Evolutionary conservation across 2,329 filamentous ascomycete species (phyloP), one percentile per base, ranked within the genome.

Genomic region (Talaromyces sp.): DNA sequence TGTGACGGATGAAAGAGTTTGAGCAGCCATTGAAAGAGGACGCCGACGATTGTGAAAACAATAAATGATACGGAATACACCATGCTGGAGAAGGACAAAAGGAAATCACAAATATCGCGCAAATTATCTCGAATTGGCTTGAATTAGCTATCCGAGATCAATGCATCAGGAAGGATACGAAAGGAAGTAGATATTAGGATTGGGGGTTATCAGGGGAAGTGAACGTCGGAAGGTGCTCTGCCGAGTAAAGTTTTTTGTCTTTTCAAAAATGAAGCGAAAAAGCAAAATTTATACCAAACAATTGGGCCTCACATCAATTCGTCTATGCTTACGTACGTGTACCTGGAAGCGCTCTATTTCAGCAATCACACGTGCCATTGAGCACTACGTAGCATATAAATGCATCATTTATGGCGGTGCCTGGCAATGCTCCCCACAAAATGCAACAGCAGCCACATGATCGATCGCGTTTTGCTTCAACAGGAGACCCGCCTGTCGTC

Each of bases 21-120:
- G 63, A 70, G 65, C 54, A 74, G 52, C 67, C 63, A 69, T 69
- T 70, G 70, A 37, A 73, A 63, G 41, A 73, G 62, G 31, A 76
- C 67, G 49, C 72, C 69, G 60, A 76, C 57, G 64, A 76, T 64
- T 63, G 74, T 61, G 59, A 77, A 68, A 11, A 67, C 70, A 65
- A 71, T 66, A 62, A 76, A 70, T 62, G 74, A 73, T 35, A 77
- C 67, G 62, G 67, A 68, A 68, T 74, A 71, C 74, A 77, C 77
- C 68, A 69, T 75, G 71, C 66, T 69, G 60, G 67, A 66, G 50
- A 17, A 56, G 43, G 63, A 56, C 13, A 43, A n/a, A 49, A 49
- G 27, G 22, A 22, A 49, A 50, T 41, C 19, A n/a, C 11, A 35
- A 37, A 17, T 47, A 33, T 19, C 17, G 15, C 61, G n/a, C 39